phyloP scores from a whole-genome alignment of 2,329 filamentous ascomycete species.

The Phaeosphaeriaceae sp. region DNA sequence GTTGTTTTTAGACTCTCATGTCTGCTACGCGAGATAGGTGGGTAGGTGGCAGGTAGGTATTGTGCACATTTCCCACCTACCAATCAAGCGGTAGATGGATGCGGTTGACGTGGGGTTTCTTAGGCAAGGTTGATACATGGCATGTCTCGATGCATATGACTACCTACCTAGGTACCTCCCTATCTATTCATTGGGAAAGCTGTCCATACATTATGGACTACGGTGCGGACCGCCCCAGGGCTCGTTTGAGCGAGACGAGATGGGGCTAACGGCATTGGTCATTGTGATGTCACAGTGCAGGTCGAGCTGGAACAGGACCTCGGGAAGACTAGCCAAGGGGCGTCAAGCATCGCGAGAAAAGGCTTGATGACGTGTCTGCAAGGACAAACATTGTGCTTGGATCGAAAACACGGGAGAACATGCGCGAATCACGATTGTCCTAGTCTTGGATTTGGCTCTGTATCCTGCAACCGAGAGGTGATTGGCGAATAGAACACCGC shows the following conservation, averaged over 20 bases:
- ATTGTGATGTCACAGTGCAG: constrained; percentile 29
- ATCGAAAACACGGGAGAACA: background rate
- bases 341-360: constrained; percentile 33
- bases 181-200: no score
- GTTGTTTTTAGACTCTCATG: no score
- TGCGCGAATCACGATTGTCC: constrained; percentile 1
- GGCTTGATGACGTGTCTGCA: constrained; percentile 36
- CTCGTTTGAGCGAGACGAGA: constrained; percentile 6
- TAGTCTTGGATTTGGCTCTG: background rate
- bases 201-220: no score
- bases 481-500: constrained; percentile 13
- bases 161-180: no score
- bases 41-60: no score
- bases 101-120: no score
- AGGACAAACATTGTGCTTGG: constrained; percentile 8
- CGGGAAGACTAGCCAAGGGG: constrained; percentile 23
- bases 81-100: no score
- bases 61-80: no score
- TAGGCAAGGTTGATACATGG: background rate
- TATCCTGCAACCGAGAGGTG: constrained; percentile 6
- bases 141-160: background rate
- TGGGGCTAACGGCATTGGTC: constrained; percentile 14
- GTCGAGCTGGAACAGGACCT: constrained; percentile 19
- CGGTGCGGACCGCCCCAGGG: no score
- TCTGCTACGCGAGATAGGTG: no score